phyloP scores from a whole-genome alignment of 352 stramenopile species.

The Lagenidium giganteum region DNA sequence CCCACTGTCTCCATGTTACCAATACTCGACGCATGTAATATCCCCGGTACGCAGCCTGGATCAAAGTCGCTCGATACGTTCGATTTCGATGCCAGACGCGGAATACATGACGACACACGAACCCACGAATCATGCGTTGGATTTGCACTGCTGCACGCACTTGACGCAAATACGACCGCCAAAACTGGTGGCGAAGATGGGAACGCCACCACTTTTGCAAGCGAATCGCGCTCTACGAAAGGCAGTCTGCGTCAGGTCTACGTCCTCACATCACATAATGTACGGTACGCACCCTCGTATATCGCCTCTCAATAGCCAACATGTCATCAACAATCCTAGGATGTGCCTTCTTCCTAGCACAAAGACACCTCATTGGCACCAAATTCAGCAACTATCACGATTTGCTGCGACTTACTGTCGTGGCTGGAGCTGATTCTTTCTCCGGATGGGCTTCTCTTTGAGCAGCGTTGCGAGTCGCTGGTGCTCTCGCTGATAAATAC shows the following conservation, averaged over 20 bases:
- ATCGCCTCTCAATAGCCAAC: slow-evolving; percentile 53
- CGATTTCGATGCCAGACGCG: slow-evolving; percentile 52
- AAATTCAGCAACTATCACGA: slow-evolving; percentile 1
- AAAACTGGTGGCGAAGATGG: slow-evolving; percentile 36
- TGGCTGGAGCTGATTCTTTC: too few relatives aligned
- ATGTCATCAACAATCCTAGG: slow-evolving; percentile 72
- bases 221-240: slow-evolving; percentile 23
- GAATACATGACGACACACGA: slow-evolving; percentile 42
- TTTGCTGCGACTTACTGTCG: slow-evolving; percentile 33
- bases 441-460: slow-evolving; percentile 3
- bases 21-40: slow-evolving; percentile 44
- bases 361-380: neutral
- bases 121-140: slow-evolving; percentile 45
- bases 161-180: slow-evolving; percentile 34
- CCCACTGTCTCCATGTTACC: slow-evolving; percentile 44
- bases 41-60: slow-evolving; percentile 58
- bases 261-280: neutral
- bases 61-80: slow-evolving; percentile 32
- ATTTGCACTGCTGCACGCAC: slow-evolving; percentile 38
- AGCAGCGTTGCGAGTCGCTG: slow-evolving; percentile 28
- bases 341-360: slow-evolving; percentile 44
- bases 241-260: neutral
- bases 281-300: slow-evolving; percentile 21
- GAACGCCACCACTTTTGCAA: slow-evolving; percentile 60
- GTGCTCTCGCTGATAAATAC: slow-evolving; percentile 64